Evolutionary conservation across 768 basidiomycete genomes (phyloP).

Genomic region (Crucibulum laeve): DNA sequence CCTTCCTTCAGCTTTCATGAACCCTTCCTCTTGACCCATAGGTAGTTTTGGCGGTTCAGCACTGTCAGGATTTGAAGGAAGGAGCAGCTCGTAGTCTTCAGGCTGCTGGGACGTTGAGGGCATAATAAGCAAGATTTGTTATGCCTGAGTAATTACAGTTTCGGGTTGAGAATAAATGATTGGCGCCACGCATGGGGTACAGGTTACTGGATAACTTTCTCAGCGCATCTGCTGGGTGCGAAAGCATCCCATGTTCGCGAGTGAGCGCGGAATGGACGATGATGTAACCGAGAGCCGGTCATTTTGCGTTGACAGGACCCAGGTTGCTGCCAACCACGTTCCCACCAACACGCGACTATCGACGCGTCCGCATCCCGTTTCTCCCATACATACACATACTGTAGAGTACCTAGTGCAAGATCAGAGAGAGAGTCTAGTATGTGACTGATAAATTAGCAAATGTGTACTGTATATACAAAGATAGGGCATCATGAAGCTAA

Average conservation of each 20-base stretch:
- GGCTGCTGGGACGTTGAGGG: conserved; percentile 8
- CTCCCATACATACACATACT: too few species aligned
- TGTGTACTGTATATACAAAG: too few species aligned
- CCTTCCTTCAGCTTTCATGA: conserved; percentile 28
- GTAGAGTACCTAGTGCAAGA: too few species aligned
- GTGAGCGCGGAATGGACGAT: conserved; percentile 31
- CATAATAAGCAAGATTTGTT: conserved; percentile 2
- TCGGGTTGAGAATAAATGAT: too few species aligned
- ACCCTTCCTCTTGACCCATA: conserved; percentile 25
- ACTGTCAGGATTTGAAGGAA: conserved; percentile 11
- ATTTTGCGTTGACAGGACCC: not conserved
- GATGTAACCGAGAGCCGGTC: conserved; percentile 43
- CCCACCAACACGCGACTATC: too few species aligned
- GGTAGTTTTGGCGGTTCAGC: conserved; percentile 8
- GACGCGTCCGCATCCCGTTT: too few species aligned
- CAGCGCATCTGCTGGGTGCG: not conserved
- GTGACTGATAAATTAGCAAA: too few species aligned
- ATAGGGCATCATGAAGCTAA: too few species aligned
- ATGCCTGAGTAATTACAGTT: not conserved
- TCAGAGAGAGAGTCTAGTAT: too few species aligned
- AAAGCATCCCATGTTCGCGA: conserved; percentile 4
- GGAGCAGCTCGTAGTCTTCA: conserved; percentile 22
- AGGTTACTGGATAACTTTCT: not conserved
- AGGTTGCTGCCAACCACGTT: not conserved
- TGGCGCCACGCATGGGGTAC: too few species aligned